These are phyloP conservation scores for Comarum palustre DNA, from an alignment of 306 rosid genomes.

Conservation along the genomic window DNA sequence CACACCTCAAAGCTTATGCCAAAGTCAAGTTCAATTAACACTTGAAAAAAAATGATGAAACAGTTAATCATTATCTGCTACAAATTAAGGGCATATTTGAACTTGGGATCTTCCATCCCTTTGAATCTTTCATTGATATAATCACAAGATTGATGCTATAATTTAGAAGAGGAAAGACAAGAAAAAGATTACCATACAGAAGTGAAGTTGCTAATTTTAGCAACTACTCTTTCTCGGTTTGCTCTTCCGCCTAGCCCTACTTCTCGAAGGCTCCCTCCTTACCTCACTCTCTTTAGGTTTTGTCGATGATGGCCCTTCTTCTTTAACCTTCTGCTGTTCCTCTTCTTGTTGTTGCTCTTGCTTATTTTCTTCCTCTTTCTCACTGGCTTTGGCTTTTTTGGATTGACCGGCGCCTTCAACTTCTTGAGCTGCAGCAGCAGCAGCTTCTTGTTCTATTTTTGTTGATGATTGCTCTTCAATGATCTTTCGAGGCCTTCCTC, in stretches of 20 bases:
- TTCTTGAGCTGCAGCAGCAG: constrained; percentile 16
- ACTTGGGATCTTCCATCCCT: neutral
- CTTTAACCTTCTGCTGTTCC: constrained; percentile 15
- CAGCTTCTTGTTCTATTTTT: constrained; percentile 4
- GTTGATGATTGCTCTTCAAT: constrained; percentile 21
- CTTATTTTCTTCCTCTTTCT: constrained; percentile 18
- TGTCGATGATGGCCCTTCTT: constrained; percentile 27
- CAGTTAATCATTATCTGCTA: neutral
- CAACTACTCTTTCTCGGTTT: constrained; percentile 79
- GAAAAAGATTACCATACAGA: neutral
- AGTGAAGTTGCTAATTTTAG: constrained; percentile 3
- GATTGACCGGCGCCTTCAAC: constrained; percentile 24
- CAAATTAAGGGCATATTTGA: neutral
- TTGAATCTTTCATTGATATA: neutral
- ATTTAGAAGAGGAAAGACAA: neutral
- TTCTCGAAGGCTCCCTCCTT: constrained; percentile 46
- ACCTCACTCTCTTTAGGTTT: constrained; percentile 25
- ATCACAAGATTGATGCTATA: constrained; percentile 2
- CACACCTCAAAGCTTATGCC: neutral
- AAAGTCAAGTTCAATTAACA: neutral
- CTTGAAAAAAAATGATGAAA: constrained; percentile 5
- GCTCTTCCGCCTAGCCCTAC: constrained; percentile 71
- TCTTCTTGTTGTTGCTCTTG: constrained; percentile 1
- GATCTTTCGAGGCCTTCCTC: constrained; percentile 86
- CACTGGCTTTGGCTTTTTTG: constrained; percentile 28